Percentiles rank a stretch among this genome's conserved stretches.
These are phyloP conservation scores for Dryas drummondii DNA, from an alignment of 306 rosid genomes.

Conservation along the genomic window DNA sequence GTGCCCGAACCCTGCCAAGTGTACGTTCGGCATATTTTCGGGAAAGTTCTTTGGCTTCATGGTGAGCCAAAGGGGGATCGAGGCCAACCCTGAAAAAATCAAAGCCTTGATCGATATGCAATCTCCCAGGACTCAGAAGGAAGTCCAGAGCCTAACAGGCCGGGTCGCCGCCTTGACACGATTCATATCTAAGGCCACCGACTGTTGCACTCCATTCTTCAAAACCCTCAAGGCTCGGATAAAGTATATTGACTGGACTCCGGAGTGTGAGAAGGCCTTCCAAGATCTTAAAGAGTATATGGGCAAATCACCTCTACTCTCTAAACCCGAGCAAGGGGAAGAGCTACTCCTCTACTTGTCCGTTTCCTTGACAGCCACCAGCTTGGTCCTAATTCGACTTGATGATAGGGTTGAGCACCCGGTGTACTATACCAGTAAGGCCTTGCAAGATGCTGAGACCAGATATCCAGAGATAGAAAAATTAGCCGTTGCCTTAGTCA, in stretches of 20 bases:
- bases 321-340: too few species aligned
- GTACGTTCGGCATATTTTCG: not conserved
- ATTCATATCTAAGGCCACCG: too few species aligned
- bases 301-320: too few species aligned
- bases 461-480: too few species aligned
- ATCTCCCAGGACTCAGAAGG: too few species aligned
- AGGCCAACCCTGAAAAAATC: not conserved
- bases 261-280: not conserved
- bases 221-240: not conserved
- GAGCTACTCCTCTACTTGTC: not conserved
- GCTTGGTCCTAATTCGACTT: not conserved
- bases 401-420: too few species aligned
- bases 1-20: not conserved
- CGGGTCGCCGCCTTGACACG: not conserved
- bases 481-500: too few species aligned
- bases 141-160: too few species aligned
- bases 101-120: not conserved
- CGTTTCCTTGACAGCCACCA: not conserved
- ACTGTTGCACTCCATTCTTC: not conserved
- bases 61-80: not conserved
- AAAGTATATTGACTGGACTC: not conserved
- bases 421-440: too few species aligned
- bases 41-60: not conserved
- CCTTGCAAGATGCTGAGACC: too few species aligned
- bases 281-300: too few species aligned